These are phyloP conservation scores for Bipolaris oryzae DNA, from an alignment of 2,329 filamentous ascomycete species.

Conservation along the genomic window DNA sequence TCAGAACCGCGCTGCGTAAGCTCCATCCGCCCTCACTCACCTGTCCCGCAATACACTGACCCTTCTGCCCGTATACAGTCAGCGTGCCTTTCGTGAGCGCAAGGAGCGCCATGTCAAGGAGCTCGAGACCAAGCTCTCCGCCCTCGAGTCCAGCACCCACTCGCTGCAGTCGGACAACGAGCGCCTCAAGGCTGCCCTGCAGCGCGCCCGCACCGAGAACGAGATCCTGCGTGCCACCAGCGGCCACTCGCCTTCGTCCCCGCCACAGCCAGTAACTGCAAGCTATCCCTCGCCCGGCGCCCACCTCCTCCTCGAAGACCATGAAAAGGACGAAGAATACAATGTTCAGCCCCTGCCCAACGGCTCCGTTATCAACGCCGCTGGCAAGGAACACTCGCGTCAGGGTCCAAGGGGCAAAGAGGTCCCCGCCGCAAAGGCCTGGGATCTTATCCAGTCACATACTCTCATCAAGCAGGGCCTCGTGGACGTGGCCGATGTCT, in stretches of 20 bases:
- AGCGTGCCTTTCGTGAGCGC: conserved; percentile 93
- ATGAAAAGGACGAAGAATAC: conserved; percentile 30
- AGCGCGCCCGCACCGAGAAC: conserved; percentile 86
- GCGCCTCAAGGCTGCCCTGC: conserved; percentile 80
- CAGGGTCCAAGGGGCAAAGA: conserved; percentile 32
- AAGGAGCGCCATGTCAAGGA: conserved; percentile 96
- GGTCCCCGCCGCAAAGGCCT: conserved; percentile 62
- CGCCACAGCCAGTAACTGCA: conserved; percentile 47
- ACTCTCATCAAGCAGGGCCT: conserved; percentile 76
- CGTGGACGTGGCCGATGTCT: conserved; percentile 82
- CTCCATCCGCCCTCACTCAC: conserved; percentile 12
- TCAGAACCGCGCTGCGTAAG: conserved; percentile 75
- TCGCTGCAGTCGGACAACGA: conserved; percentile 83
- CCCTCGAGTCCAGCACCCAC: conserved; percentile 75
- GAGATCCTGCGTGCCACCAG: conserved; percentile 87
- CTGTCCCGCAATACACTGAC: not conserved
- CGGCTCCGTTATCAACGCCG: conserved; percentile 40
- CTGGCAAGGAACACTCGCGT: conserved; percentile 37
- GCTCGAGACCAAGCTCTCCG: conserved; percentile 82
- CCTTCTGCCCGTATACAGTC: conserved; percentile 59
- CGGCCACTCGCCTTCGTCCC: conserved; percentile 48
- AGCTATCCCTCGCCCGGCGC: conserved; percentile 50
- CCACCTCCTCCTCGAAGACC: conserved; percentile 25
- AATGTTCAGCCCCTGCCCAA: conserved; percentile 38
- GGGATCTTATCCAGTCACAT: conserved; percentile 87